A percentile compares a stretch with the other conserved stretches of the same genome.
phyloP scores from a whole-genome alignment of 257 asterid genomes.

The Mentha longifolia region DNA sequence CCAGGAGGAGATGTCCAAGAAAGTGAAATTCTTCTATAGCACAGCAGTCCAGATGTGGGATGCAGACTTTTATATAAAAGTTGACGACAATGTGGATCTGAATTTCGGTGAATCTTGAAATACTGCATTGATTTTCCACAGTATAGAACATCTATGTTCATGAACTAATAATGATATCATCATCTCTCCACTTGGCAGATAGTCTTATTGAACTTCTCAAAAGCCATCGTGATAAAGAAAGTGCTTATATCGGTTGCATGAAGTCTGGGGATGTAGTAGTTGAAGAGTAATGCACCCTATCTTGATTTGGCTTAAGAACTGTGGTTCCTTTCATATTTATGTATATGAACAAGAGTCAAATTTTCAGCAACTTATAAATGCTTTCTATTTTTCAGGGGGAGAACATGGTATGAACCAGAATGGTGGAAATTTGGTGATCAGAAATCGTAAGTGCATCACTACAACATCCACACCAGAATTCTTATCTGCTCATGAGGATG shows the following conservation, averaged over 20 bases:
- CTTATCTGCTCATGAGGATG: too few species aligned
- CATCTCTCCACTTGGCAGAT: slow-evolving; percentile 47
- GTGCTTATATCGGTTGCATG: slow-evolving; percentile 97
- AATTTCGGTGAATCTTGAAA: slow-evolving; percentile 65
- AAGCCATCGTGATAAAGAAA: slow-evolving; percentile 70
- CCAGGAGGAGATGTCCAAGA: slow-evolving; percentile 82
- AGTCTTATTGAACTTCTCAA: slow-evolving; percentile 77
- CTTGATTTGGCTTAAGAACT: slow-evolving; percentile 8
- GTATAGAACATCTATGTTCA: slow-evolving; percentile 5
- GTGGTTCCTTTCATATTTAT: not conserved
- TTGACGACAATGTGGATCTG: slow-evolving; percentile 78
- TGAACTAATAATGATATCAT: slow-evolving; percentile 8
- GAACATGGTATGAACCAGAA: slow-evolving; percentile 90
- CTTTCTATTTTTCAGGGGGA: slow-evolving; percentile 69
- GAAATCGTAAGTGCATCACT: slow-evolving; percentile 69
- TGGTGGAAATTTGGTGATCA: slow-evolving; percentile 99
- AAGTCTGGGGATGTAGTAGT: slow-evolving; percentile 85
- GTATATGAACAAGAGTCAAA: not conserved
- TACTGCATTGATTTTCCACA: slow-evolving; percentile 10
- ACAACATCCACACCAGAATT: not conserved
- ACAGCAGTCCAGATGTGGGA: slow-evolving; percentile 93
- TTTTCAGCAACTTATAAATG: not conserved
- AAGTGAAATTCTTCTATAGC: slow-evolving; percentile 83
- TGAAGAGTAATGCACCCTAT: slow-evolving; percentile 69
- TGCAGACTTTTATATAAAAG: slow-evolving; percentile 91